A percentile compares a stretch with the other conserved stretches of the same genome.
These are phyloP conservation scores for Lentinus polychrous DNA, from an alignment of 1,284 basidiomycete species.

Conservation along the genomic window DNA sequence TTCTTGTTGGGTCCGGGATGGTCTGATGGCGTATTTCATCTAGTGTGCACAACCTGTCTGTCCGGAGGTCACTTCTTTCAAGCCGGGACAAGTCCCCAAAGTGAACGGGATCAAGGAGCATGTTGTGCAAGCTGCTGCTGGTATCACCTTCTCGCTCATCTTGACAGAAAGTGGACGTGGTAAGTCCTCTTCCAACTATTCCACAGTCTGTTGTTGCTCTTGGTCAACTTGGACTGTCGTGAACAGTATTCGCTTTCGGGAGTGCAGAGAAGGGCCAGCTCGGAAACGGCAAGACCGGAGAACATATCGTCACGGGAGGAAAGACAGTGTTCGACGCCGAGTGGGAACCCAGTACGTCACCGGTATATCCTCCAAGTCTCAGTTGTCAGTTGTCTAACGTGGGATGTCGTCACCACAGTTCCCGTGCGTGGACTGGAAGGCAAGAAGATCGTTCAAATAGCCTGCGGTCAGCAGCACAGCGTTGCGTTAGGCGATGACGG, in stretches of 20 bases:
- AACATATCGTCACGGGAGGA: constrained; percentile 79
- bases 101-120: constrained; percentile 52
- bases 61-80: constrained; percentile 62
- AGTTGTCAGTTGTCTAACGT: constrained; percentile 11
- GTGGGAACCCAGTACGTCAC: constrained; percentile 56
- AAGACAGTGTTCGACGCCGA: constrained; percentile 82
- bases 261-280: constrained; percentile 92
- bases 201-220: constrained; percentile 3
- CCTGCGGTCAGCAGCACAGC: constrained; percentile 83
- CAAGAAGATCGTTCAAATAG: constrained; percentile 74
- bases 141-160: constrained; percentile 78
- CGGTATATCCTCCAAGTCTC: constrained; percentile 6
- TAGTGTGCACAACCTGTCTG: constrained; percentile 69
- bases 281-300: constrained; percentile 86
- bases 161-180: constrained; percentile 76
- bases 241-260: constrained; percentile 77
- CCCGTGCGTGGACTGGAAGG: constrained; percentile 67
- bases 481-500: constrained; percentile 78
- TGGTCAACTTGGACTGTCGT: too few relatives aligned
- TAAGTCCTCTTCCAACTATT: constrained; percentile 22
- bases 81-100: constrained; percentile 49
- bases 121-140: constrained; percentile 71
- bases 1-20: neutral
- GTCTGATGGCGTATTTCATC: neutral
- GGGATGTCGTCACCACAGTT: constrained; percentile 32